phyloP scores from a whole-genome alignment of 2,329 filamentous ascomycete genomes.

The Hymenoscyphus linearis region DNA sequence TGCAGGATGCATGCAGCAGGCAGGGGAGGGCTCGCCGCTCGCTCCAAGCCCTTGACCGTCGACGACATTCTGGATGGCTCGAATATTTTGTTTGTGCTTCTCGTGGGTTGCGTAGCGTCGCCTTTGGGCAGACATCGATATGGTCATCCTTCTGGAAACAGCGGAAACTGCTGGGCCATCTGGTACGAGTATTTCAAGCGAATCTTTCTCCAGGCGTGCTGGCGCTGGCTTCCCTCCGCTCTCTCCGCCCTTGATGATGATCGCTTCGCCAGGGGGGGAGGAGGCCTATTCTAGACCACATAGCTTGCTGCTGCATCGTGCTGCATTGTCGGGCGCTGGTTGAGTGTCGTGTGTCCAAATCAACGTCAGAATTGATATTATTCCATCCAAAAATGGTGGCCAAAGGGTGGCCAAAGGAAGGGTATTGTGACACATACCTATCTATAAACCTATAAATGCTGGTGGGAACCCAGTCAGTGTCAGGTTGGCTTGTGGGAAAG shows the following conservation, averaged over 20 bases:
- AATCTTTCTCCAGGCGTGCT: background rate
- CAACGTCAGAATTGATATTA: too few species aligned
- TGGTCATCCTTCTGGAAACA: background rate
- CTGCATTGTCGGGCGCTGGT: background rate
- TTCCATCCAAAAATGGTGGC: background rate
- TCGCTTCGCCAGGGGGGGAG: background rate
- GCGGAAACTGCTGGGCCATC: background rate
- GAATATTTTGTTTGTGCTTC: background rate
- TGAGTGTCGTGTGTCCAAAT: background rate
- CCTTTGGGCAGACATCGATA: background rate
- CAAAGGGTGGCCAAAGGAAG: too few species aligned
- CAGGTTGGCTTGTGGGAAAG: background rate
- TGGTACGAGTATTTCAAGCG: background rate
- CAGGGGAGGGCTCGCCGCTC: background rate
- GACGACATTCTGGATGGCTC: background rate
- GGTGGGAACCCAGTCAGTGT: background rate
- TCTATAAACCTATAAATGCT: background rate
- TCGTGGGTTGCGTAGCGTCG: background rate
- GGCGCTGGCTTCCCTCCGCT: too few species aligned
- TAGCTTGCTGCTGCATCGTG: background rate
- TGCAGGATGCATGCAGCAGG: background rate
- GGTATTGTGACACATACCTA: background rate
- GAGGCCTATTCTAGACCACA: background rate
- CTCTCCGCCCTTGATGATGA: too few species aligned
- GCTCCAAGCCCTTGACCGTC: background rate